Evolutionary conservation across 1,139 yeast genomes (phyloP), one percentile per base, ranked within the genome.

Genomic region (Hansenula lynferdii): DNA sequence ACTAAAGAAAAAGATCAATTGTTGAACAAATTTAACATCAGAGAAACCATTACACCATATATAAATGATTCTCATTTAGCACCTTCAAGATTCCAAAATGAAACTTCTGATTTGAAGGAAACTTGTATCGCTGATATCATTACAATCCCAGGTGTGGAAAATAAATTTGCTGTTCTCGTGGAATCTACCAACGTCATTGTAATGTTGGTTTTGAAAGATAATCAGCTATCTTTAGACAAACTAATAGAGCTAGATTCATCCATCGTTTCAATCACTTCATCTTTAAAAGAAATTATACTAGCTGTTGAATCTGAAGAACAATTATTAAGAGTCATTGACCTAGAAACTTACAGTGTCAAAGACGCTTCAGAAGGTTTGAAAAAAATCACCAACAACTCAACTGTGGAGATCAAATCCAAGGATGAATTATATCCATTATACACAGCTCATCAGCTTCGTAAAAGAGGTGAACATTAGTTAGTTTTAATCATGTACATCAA

Each of bases 401-500:
- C 49, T 18, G 55, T 58, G n/a, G 56, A 56, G 8, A 51, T 59
- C 18, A 52, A 55, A 6, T 37, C 53, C 2, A 63, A 43, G 48
- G 71, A 58, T 40, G 80, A 79, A 14, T 61, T 77, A 38, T 77
- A 77, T 47, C 85, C 92, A 14, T 69, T 86, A 50, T 84, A 82
- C 58, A 70, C 72, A 38, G 69, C 78, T 28, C 72, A 75, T 43
- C 71, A 78, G 32, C 69, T 87, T 50, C 80, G 95, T 56, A 87
- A 87, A 64, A 80, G 95, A 60, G 84, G 94, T 47, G 96, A 86
- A 57, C 87, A 84, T 16, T 31, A 22, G 14, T n/a, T n/a, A n/a
- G n/a, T n/a, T n/a, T n/a, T n/a, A n/a, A n/a, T n/a, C n/a, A n/a
- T n/a, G n/a, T n/a, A n/a, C n/a, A n/a, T n/a, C n/a, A n/a, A n/a